Percentiles rank a stretch among this genome's conserved stretches.
These are phyloP conservation scores for Clitopilus hobsonii DNA, from an alignment of 768 basidiomycete genomes.

Conservation along the genomic window DNA sequence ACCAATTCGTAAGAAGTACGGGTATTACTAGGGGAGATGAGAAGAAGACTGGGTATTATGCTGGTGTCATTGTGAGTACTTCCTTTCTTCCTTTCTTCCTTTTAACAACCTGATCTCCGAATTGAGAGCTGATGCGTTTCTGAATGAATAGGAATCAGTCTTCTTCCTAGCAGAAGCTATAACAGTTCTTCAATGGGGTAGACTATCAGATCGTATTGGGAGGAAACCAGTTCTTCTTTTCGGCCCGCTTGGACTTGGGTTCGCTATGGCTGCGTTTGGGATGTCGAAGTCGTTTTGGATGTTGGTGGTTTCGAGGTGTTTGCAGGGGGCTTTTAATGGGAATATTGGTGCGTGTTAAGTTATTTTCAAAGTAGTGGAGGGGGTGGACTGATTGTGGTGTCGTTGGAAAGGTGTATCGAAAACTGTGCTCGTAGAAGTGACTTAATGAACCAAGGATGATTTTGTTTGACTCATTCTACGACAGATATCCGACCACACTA, in stretches of 20 bases:
- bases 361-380: too few species aligned
- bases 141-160: slow-evolving; percentile 29
- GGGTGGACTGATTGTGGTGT: too few species aligned
- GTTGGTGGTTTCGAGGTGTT: slow-evolving; percentile 17
- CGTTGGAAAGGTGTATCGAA: neutral
- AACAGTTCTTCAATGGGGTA: slow-evolving; percentile 29
- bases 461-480: too few species aligned
- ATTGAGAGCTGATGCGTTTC: neutral
- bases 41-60: slow-evolving; percentile 34
- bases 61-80: slow-evolving; percentile 29
- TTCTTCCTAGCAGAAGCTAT: slow-evolving; percentile 29
- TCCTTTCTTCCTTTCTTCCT: neutral
- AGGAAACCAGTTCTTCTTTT: slow-evolving; percentile 27
- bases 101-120: neutral
- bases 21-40: slow-evolving; percentile 34
- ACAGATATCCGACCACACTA: too few species aligned
- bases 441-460: too few species aligned
- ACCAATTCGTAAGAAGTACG: slow-evolving; percentile 29
- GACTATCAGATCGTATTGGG: slow-evolving; percentile 28
- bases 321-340: slow-evolving; percentile 28
- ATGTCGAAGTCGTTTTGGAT: slow-evolving; percentile 24
- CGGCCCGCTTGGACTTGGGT: slow-evolving; percentile 25
- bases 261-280: slow-evolving; percentile 28
- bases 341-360: slow-evolving; percentile 20
- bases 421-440: neutral